Base-by-base conservation (phyloP, 1,284 basidiomycete genomes). In the Trichosporon faecale region DNA sequence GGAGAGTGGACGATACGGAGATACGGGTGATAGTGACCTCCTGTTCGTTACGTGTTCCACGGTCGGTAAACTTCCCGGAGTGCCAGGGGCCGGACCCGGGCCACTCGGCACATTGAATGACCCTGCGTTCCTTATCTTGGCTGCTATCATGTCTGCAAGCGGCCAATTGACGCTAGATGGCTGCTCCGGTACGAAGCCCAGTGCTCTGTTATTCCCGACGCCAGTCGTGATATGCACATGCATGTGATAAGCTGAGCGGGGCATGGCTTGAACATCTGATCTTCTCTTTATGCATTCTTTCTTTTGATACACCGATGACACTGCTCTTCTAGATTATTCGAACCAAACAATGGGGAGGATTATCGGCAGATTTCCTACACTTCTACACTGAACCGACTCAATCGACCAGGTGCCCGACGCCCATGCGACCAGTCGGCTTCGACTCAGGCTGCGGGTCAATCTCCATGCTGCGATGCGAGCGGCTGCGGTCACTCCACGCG, bases 341-440 rank as follows among this genome's bases (percentile, higher is more conserved):
- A 52, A 52, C 21, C n/a, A 52, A 52, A 52, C 49, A 52, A 21
- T 12, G 23, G 9, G 3, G 49, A 21, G 9, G 21, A 23, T 7
- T 6, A 21, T 9, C 25, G 7, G 21, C 49, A 52, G 6, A 5
- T 8, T 49, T 11, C 21, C 21, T 52, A 9, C 49, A 52, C 23
- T 25, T 23, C 49, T 52, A 25, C 23, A n/a, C 49, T 23, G 2
- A 0, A 52, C 25, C 27, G 29, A 33, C 33, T 61, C 57, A 74
- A 66, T 74, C 73, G n/a, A 74, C 70, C 11, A 74, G 66, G 35
- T 74, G 73, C n/a, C 70, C 73, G 5, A 74, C 66, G 14, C 73
- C 70, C 70, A 74, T 72, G 7, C 73, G 70, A 27, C 73, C 67
- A 16, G 71, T 68, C 14, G 71, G 68, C 64, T 72, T 72, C 25